Evolutionary conservation across 495 filamentous ascomycete genomes (phyloP).

Genomic region (Aspergillus ellipticus): DNA sequence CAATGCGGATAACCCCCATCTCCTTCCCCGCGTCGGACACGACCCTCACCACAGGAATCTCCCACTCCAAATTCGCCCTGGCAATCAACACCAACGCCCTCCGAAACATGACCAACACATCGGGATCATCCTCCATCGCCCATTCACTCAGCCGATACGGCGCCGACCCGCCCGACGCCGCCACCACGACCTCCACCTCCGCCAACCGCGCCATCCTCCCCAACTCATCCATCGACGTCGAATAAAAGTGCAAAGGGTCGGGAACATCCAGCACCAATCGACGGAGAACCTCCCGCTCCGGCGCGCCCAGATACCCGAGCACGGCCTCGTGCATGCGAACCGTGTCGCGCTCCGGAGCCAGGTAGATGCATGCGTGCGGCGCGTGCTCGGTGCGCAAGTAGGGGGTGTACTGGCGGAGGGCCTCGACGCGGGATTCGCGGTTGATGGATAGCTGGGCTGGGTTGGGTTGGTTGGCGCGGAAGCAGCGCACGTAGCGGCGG

Average conservation of each 20-base stretch:
- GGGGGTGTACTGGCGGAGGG: not conserved
- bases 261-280: not conserved
- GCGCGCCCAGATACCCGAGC: not conserved
- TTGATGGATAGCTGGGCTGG: not conserved
- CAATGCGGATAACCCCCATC: too few relatives aligned
- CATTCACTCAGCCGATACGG: too few relatives aligned
- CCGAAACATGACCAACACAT: too few relatives aligned
- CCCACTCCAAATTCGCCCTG: too few relatives aligned
- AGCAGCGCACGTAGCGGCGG: not conserved
- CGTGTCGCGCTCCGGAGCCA: not conserved
- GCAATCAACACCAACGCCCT: too few relatives aligned
- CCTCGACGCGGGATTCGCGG: not conserved
- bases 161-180: too few relatives aligned
- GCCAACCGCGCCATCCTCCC: not conserved
- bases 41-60: too few relatives aligned
- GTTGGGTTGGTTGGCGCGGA: not conserved
- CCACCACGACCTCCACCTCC: not conserved
- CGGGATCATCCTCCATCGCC: too few relatives aligned
- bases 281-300: not conserved
- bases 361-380: not conserved
- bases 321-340: not conserved
- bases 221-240: not conserved
- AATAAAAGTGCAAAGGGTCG: not conserved
- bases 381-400: not conserved
- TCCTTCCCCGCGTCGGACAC: too few relatives aligned